A percentile compares a stretch with the other conserved stretches of the same genome.
These are phyloP conservation scores for Boechera divaricarpa DNA, from an alignment of 345 rosid genomes.

Conservation along the genomic window DNA sequence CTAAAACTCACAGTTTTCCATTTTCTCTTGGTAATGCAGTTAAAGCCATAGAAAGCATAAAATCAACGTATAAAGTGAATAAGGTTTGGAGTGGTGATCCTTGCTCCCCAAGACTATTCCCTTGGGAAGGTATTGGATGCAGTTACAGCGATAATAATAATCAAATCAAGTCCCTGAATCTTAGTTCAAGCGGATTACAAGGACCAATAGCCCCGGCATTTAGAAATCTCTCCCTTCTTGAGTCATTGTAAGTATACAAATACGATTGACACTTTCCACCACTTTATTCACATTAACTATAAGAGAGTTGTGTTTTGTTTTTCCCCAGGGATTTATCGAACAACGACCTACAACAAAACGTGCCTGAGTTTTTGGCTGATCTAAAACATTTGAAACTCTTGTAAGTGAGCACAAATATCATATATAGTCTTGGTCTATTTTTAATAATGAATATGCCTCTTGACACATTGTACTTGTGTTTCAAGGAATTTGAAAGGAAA, in stretches of 20 bases:
- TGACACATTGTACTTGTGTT: neutral
- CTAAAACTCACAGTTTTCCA: neutral
- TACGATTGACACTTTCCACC: neutral
- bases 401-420: conserved; percentile 33
- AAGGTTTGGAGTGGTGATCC: conserved; percentile 68
- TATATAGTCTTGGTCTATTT: neutral
- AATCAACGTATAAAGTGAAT: conserved; percentile 39
- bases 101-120: conserved; percentile 51
- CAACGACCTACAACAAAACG: conserved; percentile 46
- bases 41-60: conserved; percentile 45
- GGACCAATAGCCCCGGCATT: conserved; percentile 48
- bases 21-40: conserved; percentile 31
- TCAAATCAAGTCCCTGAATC: conserved; percentile 54
- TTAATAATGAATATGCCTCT: neutral
- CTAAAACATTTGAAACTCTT: conserved; percentile 43
- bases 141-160: conserved; percentile 30
- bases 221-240: conserved; percentile 42
- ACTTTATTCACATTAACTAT: conserved; percentile 9
- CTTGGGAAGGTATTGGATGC: conserved; percentile 60
- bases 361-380: conserved; percentile 51
- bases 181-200: conserved; percentile 54
- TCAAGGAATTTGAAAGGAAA: conserved; percentile 54
- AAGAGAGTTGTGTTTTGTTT: conserved; percentile 4
- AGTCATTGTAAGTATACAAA: conserved; percentile 50
- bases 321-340: conserved; percentile 53